A percentile compares a stretch with the other conserved stretches of the same genome.
phyloP scores from a whole-genome alignment of 139 green algal species.

The Zygnema circumcarinatum region DNA sequence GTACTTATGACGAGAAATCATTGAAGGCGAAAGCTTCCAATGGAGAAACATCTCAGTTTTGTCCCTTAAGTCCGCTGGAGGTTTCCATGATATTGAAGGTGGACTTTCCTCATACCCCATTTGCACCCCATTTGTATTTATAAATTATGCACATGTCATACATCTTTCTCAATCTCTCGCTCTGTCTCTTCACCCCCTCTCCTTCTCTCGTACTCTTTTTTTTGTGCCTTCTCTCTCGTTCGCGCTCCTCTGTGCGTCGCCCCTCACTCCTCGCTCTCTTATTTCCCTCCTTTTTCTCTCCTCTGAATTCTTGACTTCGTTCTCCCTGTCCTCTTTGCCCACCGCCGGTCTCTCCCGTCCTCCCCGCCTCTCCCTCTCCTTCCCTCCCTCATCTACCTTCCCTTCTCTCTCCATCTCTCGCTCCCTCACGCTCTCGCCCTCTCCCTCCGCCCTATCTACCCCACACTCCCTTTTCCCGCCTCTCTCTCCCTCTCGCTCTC shows the following conservation, averaged over 20 bases:
- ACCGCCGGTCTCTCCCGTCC: background rate
- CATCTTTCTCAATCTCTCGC: too few relatives aligned
- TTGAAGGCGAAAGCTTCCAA: too few relatives aligned
- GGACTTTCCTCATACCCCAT: too few relatives aligned
- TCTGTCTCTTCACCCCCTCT: background rate
- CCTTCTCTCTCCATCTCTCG: background rate
- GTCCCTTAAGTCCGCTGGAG: too few relatives aligned
- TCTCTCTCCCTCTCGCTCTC: background rate
- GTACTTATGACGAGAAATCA: too few relatives aligned
- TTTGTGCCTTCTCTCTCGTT: background rate
- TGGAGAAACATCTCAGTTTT: too few relatives aligned
- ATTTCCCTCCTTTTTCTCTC: background rate
- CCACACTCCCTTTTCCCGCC: background rate
- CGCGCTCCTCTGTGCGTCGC: background rate
- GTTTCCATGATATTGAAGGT: background rate
- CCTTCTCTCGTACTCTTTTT: background rate
- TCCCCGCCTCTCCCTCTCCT: background rate
- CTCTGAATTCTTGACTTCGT: background rate
- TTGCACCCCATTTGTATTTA: too few relatives aligned
- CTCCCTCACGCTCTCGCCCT: background rate
- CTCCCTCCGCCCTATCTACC: background rate
- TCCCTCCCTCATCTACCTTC: background rate
- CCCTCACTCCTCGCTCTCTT: background rate
- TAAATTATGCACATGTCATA: background rate
- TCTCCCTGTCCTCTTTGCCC: background rate